Evolutionary conservation across 2,329 filamentous ascomycete genomes (phyloP).

Genomic region (Byssoonygena ceratinophila): DNA sequence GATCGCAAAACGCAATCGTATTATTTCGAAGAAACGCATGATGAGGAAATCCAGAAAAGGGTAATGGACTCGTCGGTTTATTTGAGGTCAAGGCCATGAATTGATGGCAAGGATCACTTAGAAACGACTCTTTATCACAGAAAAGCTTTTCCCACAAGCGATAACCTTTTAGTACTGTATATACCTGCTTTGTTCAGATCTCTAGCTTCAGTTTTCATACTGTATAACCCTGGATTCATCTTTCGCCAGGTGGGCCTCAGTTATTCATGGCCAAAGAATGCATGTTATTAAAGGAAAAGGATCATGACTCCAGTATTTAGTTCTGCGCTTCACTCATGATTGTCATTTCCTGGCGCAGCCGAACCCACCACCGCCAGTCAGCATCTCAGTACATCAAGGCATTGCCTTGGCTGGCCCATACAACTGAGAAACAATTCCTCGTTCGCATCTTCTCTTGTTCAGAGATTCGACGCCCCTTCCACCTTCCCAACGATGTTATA

Average conservation of each 20-base stretch:
- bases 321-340: not conserved
- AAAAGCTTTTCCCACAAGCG: not conserved
- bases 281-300: no score
- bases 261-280: not conserved
- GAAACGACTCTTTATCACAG: not conserved
- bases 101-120: not conserved
- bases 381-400: not conserved
- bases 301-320: not conserved
- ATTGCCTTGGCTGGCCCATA: not conserved
- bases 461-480: conserved; percentile 31
- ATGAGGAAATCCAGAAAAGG: conserved; percentile 55
- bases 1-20: conserved; percentile 56
- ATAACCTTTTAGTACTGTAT: not conserved
- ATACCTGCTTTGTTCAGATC: not conserved
- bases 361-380: not conserved
- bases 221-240: not conserved
- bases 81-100: not conserved
- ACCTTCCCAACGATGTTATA: conserved; percentile 64
- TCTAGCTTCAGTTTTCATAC: not conserved
- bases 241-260: not conserved
- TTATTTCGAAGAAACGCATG: conserved; percentile 76
- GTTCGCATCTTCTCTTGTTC: conserved; percentile 1
- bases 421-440: not conserved
- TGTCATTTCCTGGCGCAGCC: not conserved
- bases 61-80: conserved; percentile 18